Evolutionary conservation across 768 basidiomycete species (phyloP).

Genomic region (Lactifluus subvellereus): DNA sequence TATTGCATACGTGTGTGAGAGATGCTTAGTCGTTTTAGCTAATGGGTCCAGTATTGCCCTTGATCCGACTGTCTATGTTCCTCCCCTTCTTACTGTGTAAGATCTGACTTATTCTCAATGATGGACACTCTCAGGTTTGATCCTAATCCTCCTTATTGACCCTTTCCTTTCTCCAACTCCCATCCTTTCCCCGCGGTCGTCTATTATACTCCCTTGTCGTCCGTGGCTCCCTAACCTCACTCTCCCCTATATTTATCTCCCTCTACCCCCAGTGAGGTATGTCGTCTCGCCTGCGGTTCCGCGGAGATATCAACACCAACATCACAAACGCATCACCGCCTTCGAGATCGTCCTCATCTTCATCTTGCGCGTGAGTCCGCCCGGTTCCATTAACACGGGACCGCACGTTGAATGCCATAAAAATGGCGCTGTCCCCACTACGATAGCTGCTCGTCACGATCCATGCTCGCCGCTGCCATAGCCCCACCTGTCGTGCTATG

Average conservation of each 20-base stretch:
- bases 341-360: background rate
- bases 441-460: background rate
- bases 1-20: no score
- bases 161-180: background rate
- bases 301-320: background rate
- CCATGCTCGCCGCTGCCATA: background rate
- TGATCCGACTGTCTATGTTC: background rate
- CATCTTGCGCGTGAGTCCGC: background rate
- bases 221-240: no score
- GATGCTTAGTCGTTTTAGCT: no score
- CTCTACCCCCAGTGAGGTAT: background rate
- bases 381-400: no score
- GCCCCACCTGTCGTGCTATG: background rate
- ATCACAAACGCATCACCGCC: background rate
- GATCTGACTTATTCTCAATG: background rate
- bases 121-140: background rate
- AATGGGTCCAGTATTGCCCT: background rate
- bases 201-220: no score
- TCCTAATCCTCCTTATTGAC: background rate
- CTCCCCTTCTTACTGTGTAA: background rate
- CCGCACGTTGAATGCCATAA: background rate
- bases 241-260: background rate
- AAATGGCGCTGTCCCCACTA: background rate
- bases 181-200: background rate
- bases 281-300: background rate